Evolutionary conservation across 176 grass and related monocot species (phyloP).

Genomic region (Paspalum notatum): DNA sequence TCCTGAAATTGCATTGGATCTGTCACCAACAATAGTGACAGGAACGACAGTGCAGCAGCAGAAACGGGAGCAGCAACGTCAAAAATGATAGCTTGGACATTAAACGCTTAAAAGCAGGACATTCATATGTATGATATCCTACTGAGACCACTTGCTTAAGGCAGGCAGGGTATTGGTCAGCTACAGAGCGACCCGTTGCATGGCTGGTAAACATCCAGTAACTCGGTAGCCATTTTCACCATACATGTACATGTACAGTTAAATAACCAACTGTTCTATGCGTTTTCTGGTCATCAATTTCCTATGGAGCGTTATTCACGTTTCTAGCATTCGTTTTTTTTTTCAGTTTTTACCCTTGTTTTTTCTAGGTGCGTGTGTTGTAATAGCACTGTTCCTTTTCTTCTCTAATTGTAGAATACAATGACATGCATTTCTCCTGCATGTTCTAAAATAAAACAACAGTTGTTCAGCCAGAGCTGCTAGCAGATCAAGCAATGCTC

Average conservation of each 20-base stretch:
- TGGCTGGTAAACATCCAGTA: conserved; percentile 34
- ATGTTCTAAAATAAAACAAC: not conserved
- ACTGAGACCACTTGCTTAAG: conserved; percentile 37
- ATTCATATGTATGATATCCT: conserved; percentile 31
- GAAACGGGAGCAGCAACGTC: conserved; percentile 40
- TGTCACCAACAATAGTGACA: conserved; percentile 58
- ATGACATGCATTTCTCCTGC: not conserved
- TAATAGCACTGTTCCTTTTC: not conserved
- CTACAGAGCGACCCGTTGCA: conserved; percentile 33
- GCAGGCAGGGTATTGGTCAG: not conserved
- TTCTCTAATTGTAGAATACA: not conserved
- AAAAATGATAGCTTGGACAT: conserved; percentile 50
- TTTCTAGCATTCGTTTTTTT: not conserved
- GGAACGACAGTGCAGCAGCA: conserved; percentile 41
- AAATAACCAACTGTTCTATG: not conserved
- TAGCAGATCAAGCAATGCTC: not conserved
- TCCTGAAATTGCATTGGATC: conserved; percentile 62
- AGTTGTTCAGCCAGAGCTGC: not conserved
- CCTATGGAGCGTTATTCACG: not conserved
- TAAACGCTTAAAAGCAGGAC: conserved; percentile 45
- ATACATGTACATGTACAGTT: conserved; percentile 11
- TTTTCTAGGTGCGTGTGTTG: not conserved
- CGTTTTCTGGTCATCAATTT: not conserved
- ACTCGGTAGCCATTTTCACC: conserved; percentile 1
- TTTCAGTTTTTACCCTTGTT: not conserved